phyloP scores from a whole-genome alignment of 1,284 basidiomycete genomes.

The Quambalaria eucalypti region DNA sequence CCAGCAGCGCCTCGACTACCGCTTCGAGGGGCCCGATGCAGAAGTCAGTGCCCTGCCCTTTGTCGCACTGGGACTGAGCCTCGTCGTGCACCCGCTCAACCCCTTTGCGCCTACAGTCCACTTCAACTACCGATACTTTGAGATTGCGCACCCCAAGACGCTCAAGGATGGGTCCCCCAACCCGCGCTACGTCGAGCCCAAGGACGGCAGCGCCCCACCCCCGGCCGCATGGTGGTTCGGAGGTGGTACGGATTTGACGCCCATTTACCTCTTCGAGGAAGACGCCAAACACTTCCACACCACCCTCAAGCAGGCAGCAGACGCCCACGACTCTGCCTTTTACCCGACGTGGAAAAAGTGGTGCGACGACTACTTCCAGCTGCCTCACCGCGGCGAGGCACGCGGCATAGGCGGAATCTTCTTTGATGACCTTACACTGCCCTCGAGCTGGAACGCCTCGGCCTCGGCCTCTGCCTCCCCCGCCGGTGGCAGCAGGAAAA shows the following conservation, averaged over 20 bases:
- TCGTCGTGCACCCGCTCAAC: constrained; percentile 88
- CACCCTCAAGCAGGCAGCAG: constrained; percentile 68
- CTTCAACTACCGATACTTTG: constrained; percentile 96
- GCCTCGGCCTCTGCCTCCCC: constrained; percentile 1
- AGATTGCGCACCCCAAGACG: constrained; percentile 50
- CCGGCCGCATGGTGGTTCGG: constrained; percentile 96
- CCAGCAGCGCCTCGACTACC: neutral
- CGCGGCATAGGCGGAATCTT: constrained; percentile 92
- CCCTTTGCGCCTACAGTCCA: constrained; percentile 72
- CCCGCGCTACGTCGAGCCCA: constrained; percentile 35
- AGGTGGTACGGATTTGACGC: constrained; percentile 91
- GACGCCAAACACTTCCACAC: constrained; percentile 81
- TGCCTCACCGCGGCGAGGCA: constrained; percentile 80
- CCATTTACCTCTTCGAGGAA: constrained; percentile 79
- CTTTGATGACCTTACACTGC: constrained; percentile 59
- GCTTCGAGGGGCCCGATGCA: constrained; percentile 55
- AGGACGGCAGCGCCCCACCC: constrained; percentile 31
- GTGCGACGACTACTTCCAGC: constrained; percentile 96
- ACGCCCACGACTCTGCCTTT: constrained; percentile 61
- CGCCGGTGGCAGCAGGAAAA: neutral
- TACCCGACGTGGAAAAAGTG: constrained; percentile 81
- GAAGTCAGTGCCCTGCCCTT: constrained; percentile 66
- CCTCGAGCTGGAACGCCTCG: constrained; percentile 12
- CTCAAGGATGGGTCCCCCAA: constrained; percentile 42
- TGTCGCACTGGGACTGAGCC: constrained; percentile 81